Conservation (phyloP, 306 rosid genomes). For the Cucurbita argyrosperma region DNA sequence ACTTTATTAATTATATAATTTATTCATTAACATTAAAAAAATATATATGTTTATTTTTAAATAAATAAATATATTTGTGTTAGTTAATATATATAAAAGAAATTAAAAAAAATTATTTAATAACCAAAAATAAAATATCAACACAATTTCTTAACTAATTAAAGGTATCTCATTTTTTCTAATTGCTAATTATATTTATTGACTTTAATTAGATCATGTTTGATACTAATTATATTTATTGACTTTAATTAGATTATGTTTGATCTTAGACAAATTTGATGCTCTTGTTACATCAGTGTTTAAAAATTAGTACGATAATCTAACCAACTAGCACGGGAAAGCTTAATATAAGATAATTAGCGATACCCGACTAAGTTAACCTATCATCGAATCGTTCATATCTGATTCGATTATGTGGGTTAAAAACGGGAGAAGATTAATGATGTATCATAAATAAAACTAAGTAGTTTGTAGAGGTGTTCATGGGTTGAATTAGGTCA, state of each 20-base stretch:
- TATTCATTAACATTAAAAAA: neutral
- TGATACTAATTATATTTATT: neutral
- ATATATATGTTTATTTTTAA: neutral
- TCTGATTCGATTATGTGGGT: too few relatives aligned
- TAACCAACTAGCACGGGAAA: neutral
- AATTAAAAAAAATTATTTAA: neutral
- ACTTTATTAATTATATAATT: neutral
- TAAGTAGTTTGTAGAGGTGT: too few relatives aligned
- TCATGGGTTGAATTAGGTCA: too few relatives aligned
- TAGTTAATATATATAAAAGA: neutral
- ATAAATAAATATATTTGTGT: neutral
- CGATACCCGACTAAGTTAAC: too few relatives aligned
- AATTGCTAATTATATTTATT: neutral
- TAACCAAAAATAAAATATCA: neutral
- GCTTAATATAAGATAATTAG: neutral
- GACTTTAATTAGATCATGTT: neutral
- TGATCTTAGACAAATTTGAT: neutral
- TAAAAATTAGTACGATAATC: neutral
- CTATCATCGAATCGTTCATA: too few relatives aligned
- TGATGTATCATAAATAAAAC: neutral
- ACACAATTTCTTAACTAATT: neutral
- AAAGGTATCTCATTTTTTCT: neutral
- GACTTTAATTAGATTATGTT: neutral
- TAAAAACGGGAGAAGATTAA: neutral
- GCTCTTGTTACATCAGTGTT: neutral